phyloP scores from a whole-genome alignment of 768 basidiomycete genomes.

The Boletus subparvulus region DNA sequence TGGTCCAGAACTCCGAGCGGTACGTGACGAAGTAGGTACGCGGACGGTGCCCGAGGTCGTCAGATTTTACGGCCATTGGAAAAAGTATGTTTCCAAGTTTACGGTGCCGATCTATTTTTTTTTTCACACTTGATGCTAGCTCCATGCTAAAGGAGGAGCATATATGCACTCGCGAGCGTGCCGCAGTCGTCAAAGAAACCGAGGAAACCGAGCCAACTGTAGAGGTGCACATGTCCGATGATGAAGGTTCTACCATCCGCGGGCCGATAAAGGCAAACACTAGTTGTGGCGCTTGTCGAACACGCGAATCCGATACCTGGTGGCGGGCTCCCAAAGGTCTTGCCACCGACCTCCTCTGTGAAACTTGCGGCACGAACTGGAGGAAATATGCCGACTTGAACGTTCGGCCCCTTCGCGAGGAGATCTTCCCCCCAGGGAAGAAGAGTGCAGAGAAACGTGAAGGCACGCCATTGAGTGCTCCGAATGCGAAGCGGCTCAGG shows the following conservation, averaged over 20 bases:
- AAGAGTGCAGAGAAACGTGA: constrained; percentile 54
- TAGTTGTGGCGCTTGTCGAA: constrained; percentile 82
- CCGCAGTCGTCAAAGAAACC: constrained; percentile 30
- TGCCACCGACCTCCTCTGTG: constrained; percentile 75
- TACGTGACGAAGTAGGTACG: constrained; percentile 70
- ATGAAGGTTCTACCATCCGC: constrained; percentile 73
- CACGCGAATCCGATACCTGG: constrained; percentile 77
- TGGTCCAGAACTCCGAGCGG: constrained; percentile 77
- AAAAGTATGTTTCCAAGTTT: constrained; percentile 52
- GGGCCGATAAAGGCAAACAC: constrained; percentile 51
- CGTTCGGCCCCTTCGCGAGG: constrained; percentile 70
- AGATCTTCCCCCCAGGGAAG: constrained; percentile 46
- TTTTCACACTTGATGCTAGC: constrained; percentile 37
- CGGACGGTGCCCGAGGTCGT: constrained; percentile 76
- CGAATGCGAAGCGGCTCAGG: constrained; percentile 63
- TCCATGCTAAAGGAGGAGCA: constrained; percentile 71
- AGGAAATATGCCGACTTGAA: constrained; percentile 91
- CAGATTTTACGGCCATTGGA: constrained; percentile 84
- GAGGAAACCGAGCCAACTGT: constrained; percentile 31
- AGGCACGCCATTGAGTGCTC: constrained; percentile 55
- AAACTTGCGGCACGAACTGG: constrained; percentile 84
- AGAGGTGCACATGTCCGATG: constrained; percentile 46
- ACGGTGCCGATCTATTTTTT: constrained; percentile 4
- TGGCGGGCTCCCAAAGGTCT: constrained; percentile 92
- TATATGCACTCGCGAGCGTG: constrained; percentile 43